phyloP scores from a whole-genome alignment of 2,329 filamentous ascomycete species.

The Penicillium oxalicum region DNA sequence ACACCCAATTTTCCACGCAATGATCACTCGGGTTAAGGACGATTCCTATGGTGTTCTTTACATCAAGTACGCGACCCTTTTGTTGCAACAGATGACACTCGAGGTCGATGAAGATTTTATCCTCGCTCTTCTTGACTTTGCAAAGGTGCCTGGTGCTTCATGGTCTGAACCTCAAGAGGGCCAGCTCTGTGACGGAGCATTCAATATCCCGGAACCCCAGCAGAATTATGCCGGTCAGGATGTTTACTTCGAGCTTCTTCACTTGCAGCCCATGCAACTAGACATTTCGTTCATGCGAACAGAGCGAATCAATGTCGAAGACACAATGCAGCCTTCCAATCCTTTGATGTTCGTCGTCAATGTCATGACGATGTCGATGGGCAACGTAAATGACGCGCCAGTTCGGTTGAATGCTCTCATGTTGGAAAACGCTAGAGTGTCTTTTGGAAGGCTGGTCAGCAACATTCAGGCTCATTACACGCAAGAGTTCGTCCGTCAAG shows the following conservation, averaged over 20 bases:
- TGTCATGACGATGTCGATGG: constrained; percentile 97
- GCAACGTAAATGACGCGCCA: constrained; percentile 96
- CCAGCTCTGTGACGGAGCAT: constrained; percentile 77
- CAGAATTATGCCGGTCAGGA: constrained; percentile 80
- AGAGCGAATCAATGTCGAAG: constrained; percentile 91
- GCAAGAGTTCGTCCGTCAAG: constrained; percentile 89
- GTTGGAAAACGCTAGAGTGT: constrained; percentile 90
- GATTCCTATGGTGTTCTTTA: constrained; percentile 97
- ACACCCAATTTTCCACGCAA: constrained; percentile 87
- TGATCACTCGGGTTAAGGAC: constrained; percentile 92
- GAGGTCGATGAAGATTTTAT: constrained; percentile 98
- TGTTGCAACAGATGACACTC: constrained; percentile 96
- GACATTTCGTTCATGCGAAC: constrained; percentile 96
- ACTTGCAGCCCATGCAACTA: constrained; percentile 96
- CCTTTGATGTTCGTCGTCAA: constrained; percentile 99
- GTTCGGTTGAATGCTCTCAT: constrained; percentile 89
- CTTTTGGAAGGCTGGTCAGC: constrained; percentile 72
- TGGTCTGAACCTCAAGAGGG: constrained; percentile 81
- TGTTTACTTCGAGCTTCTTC: constrained; percentile 95
- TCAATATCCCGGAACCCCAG: constrained; percentile 88
- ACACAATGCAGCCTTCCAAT: constrained; percentile 83
- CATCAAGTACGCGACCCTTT: constrained; percentile 92
- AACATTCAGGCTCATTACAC: constrained; percentile 94
- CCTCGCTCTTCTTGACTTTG: constrained; percentile 89
- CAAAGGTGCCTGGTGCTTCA: constrained; percentile 82